Evolutionary conservation across 495 filamentous ascomycete species (phyloP).

Genomic region (Oleoguttula mirabilis): DNA sequence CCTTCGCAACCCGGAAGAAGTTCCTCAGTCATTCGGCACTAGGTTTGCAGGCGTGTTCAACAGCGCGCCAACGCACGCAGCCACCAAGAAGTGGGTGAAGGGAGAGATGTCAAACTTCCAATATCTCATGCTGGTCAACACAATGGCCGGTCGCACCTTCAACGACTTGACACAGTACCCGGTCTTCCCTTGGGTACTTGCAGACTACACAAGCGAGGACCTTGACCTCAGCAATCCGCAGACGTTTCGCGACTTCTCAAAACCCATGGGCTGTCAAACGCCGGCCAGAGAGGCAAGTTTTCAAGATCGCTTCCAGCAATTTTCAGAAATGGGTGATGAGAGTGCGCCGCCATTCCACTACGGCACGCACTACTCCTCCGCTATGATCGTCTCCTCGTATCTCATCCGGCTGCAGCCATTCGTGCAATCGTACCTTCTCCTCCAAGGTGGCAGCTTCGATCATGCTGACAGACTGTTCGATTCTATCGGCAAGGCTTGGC

Average conservation of each 20-base stretch:
- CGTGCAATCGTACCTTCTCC: slow-evolving; percentile 89
- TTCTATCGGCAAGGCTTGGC: slow-evolving; percentile 83
- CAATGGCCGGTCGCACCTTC: slow-evolving; percentile 91
- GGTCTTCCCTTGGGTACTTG: slow-evolving; percentile 93
- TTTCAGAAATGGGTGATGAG: slow-evolving; percentile 82
- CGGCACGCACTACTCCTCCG: slow-evolving; percentile 95
- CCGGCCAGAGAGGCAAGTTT: slow-evolving; percentile 61
- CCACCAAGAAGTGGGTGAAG: slow-evolving; percentile 80
- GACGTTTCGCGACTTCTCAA: slow-evolving; percentile 81
- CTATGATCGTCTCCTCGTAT: slow-evolving; percentile 96
- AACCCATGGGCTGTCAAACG: slow-evolving; percentile 94
- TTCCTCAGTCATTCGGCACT: slow-evolving; percentile 69
- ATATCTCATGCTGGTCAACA: slow-evolving; percentile 96
- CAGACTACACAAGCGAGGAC: slow-evolving; percentile 94
- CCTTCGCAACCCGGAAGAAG: slow-evolving; percentile 68
- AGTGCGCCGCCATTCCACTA: slow-evolving; percentile 81
- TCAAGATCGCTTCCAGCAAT: slow-evolving; percentile 67
- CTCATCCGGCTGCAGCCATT: slow-evolving; percentile 92
- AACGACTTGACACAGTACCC: slow-evolving; percentile 98
- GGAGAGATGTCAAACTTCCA: slow-evolving; percentile 98
- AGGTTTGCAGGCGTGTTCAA: slow-evolving; percentile 95
- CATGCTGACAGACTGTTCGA: slow-evolving; percentile 92
- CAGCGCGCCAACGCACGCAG: slow-evolving; percentile 55
- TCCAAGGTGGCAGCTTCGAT: slow-evolving; percentile 93
- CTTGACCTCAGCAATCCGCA: slow-evolving; percentile 72